Evolutionary conservation across 1,284 basidiomycete species (phyloP), one percentile per base, ranked within the genome.

Genomic region (Puccinia hordei): DNA sequence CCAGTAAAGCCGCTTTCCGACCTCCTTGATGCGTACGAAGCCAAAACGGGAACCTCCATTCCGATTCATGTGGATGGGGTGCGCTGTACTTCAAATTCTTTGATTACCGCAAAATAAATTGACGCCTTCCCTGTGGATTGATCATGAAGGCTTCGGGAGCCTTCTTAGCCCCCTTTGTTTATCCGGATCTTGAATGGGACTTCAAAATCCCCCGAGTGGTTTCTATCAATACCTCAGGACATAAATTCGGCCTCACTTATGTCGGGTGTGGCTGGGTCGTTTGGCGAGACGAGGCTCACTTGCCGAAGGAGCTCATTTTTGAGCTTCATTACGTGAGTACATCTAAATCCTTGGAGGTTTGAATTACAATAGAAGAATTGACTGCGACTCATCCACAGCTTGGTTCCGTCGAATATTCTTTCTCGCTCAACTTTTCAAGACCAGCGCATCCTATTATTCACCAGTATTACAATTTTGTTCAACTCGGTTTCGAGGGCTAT

Each of bases 391-490:
- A 82, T 8, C 82, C 82, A 69, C 85, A 85, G 83, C 86, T 89
- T 69, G 88, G 88, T n/a, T 87, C 86, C 0, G 88, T 89, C 79
- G 89, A 90, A 83, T 90, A 90, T 84, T 88, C 91, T 0, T 98
- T 95, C 88, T 95, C 94, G 33, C 89, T 98, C 84, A 98, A 98
- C 88, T 98, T 98, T 86, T 94, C 92, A 61, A 90, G 95, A 12
- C 94, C 93, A 0, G 93, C 93, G 33, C 90, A 93, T 57, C 93
- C 95, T 13, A 92, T 98, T 84, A 91, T 98, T 72, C 92, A 90
- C 0, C 94, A 96, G 86, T 94, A 95, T 87, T 98, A 93, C 89
- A 96, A 93, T 86, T 90, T 83, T 46, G 44, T 82, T 44, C 72
- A 82, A 59, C 81, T 81, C n/a, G 94, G 93, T 33, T 92, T 91